phyloP scores from a whole-genome alignment of 2,329 filamentous ascomycete genomes.

The Colletotrichum sp. region DNA sequence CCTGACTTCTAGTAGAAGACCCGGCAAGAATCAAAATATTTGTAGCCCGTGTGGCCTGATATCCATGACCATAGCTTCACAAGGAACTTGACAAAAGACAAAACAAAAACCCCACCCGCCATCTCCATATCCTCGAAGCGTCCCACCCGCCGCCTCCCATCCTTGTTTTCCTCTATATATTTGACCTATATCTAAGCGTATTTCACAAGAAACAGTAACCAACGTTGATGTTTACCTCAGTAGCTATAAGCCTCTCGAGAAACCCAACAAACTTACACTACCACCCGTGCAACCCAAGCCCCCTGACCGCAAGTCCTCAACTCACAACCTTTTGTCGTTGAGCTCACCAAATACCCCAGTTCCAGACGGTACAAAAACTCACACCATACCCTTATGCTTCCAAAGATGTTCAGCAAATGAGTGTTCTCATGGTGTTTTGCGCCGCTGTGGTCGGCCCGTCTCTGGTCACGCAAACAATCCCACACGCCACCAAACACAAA shows the following conservation, averaged over 20 bases:
- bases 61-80: neutral
- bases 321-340: neutral
- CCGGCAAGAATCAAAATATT: neutral
- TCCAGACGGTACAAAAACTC: no score
- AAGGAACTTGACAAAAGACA: neutral
- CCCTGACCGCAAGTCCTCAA: neutral
- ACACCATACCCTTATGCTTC: neutral
- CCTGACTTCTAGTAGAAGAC: no score
- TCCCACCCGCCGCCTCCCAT: neutral
- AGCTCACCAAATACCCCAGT: no score
- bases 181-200: accelerated
- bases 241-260: neutral
- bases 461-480: accelerated
- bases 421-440: no score
- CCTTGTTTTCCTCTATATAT: accelerated
- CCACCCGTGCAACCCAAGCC: neutral
- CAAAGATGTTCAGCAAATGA: neutral
- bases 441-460: accelerated
- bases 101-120: neutral
- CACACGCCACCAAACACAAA: neutral
- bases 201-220: accelerated
- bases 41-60: no score
- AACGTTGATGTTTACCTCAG: neutral
- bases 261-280: neutral
- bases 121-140: accelerated